These are phyloP conservation scores for Fusarium xyrophilum DNA, from an alignment of 2,329 filamentous ascomycete species.

Conservation along the genomic window DNA sequence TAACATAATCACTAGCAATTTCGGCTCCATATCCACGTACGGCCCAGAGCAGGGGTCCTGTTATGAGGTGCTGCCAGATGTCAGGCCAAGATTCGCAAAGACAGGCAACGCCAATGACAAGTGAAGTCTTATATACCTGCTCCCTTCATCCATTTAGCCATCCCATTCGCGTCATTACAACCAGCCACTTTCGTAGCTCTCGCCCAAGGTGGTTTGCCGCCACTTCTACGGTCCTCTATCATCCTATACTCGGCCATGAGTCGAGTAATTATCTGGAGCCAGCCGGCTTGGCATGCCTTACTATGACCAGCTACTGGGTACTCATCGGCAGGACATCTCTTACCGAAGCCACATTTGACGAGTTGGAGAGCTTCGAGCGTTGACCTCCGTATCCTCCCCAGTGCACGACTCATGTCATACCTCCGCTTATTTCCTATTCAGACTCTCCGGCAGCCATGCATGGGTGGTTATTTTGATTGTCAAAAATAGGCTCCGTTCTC, in stretches of 20 bases:
- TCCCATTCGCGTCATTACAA: not conserved
- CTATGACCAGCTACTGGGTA: not conserved
- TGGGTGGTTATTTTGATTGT: not conserved
- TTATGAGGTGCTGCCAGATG: constrained; percentile 9
- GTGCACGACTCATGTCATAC: constrained; percentile 25
- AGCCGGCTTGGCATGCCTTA: constrained; percentile 30
- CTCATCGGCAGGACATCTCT: not conserved
- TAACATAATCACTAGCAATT: constrained; percentile 13
- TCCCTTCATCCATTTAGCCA: not conserved
- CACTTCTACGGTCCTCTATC: constrained; percentile 1
- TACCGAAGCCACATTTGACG: constrained; percentile 1
- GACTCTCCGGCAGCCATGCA: not conserved
- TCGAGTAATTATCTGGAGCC: constrained; percentile 15
- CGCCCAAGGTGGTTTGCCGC: constrained; percentile 20
- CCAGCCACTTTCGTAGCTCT: constrained; percentile 13
- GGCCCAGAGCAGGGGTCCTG: constrained; percentile 9
- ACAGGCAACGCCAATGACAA: constrained; percentile 24
- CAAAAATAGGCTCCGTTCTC: not conserved
- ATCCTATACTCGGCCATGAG: constrained; percentile 19
- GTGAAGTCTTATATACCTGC: constrained; percentile 19
- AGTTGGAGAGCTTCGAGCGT: constrained; percentile 9
- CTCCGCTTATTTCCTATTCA: constrained; percentile 12
- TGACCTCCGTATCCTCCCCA: constrained; percentile 10
- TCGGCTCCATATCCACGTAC: constrained; percentile 8
- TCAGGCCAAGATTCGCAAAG: constrained; percentile 15